Conservation (phyloP, 352 stramenopile species). For the Phytopythium montanum region DNA sequence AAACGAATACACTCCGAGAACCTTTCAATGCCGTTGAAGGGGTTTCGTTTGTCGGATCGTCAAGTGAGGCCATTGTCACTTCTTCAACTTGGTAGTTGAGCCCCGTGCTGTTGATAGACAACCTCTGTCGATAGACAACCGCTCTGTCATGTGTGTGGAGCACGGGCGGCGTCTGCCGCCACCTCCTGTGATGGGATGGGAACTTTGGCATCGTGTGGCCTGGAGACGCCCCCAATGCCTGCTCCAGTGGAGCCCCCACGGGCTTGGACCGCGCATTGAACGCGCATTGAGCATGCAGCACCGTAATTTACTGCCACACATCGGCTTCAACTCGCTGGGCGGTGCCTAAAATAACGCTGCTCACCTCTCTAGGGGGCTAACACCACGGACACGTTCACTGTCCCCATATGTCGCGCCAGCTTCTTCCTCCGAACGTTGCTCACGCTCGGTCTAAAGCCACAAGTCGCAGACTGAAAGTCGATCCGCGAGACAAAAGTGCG, state of each 20-base stretch:
- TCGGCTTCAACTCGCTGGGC: background rate
- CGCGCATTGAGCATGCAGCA: too few species aligned
- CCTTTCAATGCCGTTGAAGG: too few species aligned
- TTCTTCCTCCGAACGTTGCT: slow-evolving; percentile 2
- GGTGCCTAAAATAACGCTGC: background rate
- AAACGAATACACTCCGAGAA: too few species aligned
- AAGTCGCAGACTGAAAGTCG: background rate
- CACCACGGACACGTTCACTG: background rate
- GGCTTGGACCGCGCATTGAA: background rate
- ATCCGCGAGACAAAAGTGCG: background rate
- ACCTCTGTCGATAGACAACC: too few species aligned
- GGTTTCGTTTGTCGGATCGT: too few species aligned
- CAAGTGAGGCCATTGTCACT: too few species aligned
- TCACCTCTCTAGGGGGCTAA: too few species aligned
- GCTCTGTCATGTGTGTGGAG: background rate
- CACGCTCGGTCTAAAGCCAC: background rate
- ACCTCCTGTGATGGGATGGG: background rate
- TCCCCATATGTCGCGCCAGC: background rate
- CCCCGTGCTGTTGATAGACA: too few species aligned
- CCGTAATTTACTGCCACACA: too few species aligned
- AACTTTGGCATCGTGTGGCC: background rate
- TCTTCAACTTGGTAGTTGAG: too few species aligned
- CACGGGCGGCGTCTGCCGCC: background rate
- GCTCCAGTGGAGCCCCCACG: background rate
- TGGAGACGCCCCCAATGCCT: background rate